phyloP scores from a whole-genome alignment of 371 early-diverging fungal species.

The Lichtheimia hyalospora region DNA sequence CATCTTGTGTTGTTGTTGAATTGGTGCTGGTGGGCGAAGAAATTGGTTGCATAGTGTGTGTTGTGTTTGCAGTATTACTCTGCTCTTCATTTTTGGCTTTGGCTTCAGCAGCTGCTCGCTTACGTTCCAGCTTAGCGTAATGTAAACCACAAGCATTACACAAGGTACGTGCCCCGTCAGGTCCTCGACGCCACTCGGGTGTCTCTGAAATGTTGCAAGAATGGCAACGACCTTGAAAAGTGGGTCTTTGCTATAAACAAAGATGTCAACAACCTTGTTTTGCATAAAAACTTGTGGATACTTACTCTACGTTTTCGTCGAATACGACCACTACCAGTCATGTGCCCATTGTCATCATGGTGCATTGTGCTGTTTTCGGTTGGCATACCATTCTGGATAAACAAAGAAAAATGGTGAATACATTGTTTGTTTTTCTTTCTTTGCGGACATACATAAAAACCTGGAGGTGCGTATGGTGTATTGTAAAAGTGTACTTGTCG shows the following conservation, averaged over 20 bases:
- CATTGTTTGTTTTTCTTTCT: too few species aligned
- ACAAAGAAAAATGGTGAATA: background rate
- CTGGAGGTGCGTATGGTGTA: background rate
- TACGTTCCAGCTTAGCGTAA: slow-evolving; percentile 44
- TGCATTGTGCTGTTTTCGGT: background rate
- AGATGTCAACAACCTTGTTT: background rate
- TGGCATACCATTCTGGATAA: background rate
- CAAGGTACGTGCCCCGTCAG: slow-evolving; percentile 65
- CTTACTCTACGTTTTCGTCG: slow-evolving; percentile 13
- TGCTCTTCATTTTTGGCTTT: slow-evolving; percentile 1
- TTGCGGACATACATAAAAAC: slow-evolving; percentile 10
- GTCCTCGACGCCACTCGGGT: slow-evolving; percentile 74
- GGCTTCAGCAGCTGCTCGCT: slow-evolving; percentile 20
- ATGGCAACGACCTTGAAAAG: slow-evolving; percentile 54
- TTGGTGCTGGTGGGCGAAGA: slow-evolving; percentile 6
- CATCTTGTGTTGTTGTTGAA: slow-evolving; percentile 4
- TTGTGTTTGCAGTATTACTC: background rate
- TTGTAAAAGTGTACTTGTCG: slow-evolving; percentile 6
- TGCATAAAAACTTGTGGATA: background rate
- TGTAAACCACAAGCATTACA: slow-evolving; percentile 73
- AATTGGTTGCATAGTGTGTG: background rate
- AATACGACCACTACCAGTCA: background rate
- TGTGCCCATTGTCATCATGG: background rate
- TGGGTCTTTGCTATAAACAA: slow-evolving; percentile 27
- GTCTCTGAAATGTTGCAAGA: slow-evolving; percentile 66